These are phyloP conservation scores for Fibroporia radiculosa DNA, from an alignment of 768 basidiomycete genomes.

Conservation along the genomic window DNA sequence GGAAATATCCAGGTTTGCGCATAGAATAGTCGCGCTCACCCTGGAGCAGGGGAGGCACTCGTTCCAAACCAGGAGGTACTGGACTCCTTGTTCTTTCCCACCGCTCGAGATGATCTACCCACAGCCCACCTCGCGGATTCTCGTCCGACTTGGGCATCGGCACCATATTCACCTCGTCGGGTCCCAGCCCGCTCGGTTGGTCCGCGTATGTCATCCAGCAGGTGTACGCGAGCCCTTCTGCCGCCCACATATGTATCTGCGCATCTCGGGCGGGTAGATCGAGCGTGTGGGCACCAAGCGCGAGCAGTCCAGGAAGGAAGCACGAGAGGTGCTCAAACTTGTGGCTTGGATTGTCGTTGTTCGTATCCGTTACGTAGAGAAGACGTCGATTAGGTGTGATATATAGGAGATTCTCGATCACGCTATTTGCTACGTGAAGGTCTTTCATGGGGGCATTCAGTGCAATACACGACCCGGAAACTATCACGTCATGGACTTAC, in stretches of 20 bases:
- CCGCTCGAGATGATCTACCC: slow-evolving; percentile 37
- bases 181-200: slow-evolving; percentile 59
- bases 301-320: slow-evolving; percentile 71
- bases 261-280: slow-evolving; percentile 42
- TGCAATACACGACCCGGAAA: background rate
- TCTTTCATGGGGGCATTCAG: slow-evolving; percentile 33
- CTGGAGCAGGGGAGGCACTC: slow-evolving; percentile 25
- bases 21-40: slow-evolving; percentile 43
- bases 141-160: slow-evolving; percentile 2
- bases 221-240: slow-evolving; percentile 64
- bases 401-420: slow-evolving; percentile 60
- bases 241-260: slow-evolving; percentile 66
- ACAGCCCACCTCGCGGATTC: slow-evolving; percentile 9
- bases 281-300: slow-evolving; percentile 61
- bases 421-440: slow-evolving; percentile 49
- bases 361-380: slow-evolving; percentile 64
- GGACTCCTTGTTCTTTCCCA: slow-evolving; percentile 31
- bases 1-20: slow-evolving; percentile 40
- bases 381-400: slow-evolving; percentile 57
- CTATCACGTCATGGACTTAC: slow-evolving; percentile 46
- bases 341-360: slow-evolving; percentile 28
- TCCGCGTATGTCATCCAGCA: slow-evolving; percentile 73
- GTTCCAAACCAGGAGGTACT: slow-evolving; percentile 45
- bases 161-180: slow-evolving; percentile 42
- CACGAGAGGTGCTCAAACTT: slow-evolving; percentile 75